Conservation (phyloP, 2,329 filamentous ascomycete genomes). For the Colletotrichum trifolii region DNA sequence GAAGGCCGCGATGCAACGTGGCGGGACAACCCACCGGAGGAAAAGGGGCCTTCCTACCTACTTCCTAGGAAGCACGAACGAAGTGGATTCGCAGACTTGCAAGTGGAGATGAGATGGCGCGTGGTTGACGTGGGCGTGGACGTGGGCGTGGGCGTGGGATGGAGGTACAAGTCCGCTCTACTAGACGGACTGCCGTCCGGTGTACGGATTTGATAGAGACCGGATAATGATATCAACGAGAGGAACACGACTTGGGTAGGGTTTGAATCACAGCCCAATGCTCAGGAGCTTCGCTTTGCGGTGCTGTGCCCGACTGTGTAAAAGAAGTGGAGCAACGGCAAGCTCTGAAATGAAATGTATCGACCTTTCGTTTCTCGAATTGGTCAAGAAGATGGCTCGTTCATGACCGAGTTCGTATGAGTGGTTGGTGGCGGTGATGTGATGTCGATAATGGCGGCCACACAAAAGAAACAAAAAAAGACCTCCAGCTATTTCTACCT, state of each 20-base stretch:
- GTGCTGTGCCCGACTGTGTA: too few relatives aligned
- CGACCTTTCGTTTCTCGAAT: slow-evolving; percentile 5
- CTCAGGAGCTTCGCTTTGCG: too few relatives aligned
- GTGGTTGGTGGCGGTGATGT: too few relatives aligned
- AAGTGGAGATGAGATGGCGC: slow-evolving; percentile 13
- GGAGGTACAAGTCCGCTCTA: slow-evolving; percentile 15
- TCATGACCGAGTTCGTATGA: too few relatives aligned
- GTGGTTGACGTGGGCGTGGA: background rate
- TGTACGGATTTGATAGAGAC: too few relatives aligned
- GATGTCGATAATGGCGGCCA: too few relatives aligned
- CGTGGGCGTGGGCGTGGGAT: background rate
- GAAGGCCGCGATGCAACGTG: slow-evolving; percentile 23
- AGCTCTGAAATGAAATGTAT: background rate
- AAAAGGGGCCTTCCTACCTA: slow-evolving; percentile 22
- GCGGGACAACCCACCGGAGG: slow-evolving; percentile 8
- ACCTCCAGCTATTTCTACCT: slow-evolving; percentile 24
- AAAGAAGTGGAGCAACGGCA: slow-evolving; percentile 7
- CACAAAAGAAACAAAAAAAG: slow-evolving; percentile 5
- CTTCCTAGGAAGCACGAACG: slow-evolving; percentile 19
- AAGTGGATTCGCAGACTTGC: slow-evolving; percentile 19
- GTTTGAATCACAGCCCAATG: slow-evolving; percentile 16
- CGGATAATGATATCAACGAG: too few relatives aligned
- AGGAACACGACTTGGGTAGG: too few relatives aligned
- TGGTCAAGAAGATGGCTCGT: slow-evolving; percentile 4
- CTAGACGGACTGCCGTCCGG: background rate